Conservation (phyloP, 139 green algal genomes). For the Chlamydomonas sp. region DNA sequence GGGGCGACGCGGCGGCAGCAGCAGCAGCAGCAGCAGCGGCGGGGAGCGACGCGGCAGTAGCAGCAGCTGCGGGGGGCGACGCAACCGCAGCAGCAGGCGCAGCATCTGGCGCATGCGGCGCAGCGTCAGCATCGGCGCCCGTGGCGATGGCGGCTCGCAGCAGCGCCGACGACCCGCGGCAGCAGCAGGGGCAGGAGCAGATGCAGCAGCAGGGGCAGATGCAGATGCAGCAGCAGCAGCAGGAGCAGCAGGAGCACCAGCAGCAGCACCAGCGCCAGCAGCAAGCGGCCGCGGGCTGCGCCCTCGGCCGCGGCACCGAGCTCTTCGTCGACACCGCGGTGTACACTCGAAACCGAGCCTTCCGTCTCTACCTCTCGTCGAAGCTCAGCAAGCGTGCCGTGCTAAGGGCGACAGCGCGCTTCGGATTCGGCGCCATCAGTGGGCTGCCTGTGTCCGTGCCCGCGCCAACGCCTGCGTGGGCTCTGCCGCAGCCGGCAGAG, state of each 20-base stretch:
- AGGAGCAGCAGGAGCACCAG: not conserved
- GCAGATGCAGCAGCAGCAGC: not conserved
- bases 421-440: not conserved
- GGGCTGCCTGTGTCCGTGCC: too few relatives aligned
- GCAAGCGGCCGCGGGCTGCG: too few relatives aligned
- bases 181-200: not conserved
- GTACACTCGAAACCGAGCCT: slow-evolving; percentile 58
- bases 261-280: not conserved
- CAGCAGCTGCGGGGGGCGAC: not conserved
- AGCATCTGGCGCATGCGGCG: not conserved
- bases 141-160: not conserved
- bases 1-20: too few relatives aligned
- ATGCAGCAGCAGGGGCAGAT: not conserved
- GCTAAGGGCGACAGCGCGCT: slow-evolving; percentile 17
- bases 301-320: too few relatives aligned
- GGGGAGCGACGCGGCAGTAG: not conserved
- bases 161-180: not conserved
- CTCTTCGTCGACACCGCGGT: slow-evolving; percentile 42
- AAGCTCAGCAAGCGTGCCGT: slow-evolving; percentile 42
- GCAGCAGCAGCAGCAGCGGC: too few relatives aligned
- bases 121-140: too few relatives aligned
- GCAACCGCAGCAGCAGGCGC: not conserved
- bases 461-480: too few relatives aligned
- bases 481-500: too few relatives aligned
- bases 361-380: slow-evolving; percentile 47